A percentile compares a stretch with the other conserved stretches of the same genome.
These are phyloP conservation scores for Diversispora epigaea DNA, from an alignment of 192 early-diverging fungal species.

Conservation along the genomic window DNA sequence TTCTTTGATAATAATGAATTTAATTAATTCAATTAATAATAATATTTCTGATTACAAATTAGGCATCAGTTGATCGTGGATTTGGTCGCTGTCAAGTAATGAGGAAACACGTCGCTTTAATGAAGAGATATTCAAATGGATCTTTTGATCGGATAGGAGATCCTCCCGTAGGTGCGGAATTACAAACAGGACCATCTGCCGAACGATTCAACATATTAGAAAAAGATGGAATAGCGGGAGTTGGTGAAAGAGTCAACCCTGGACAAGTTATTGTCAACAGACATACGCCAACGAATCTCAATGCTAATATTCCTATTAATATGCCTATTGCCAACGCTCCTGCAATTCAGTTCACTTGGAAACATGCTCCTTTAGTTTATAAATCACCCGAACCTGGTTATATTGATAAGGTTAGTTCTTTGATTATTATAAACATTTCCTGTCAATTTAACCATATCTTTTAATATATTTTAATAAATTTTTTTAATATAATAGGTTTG, in stretches of 20 bases:
- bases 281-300: conserved; percentile 79
- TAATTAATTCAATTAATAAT: conserved; percentile 3
- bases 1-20: conserved; percentile 14
- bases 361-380: conserved; percentile 73
- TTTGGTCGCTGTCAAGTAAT: conserved; percentile 95
- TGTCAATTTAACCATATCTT: too few relatives aligned
- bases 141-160: conserved; percentile 70
- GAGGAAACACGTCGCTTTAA: conserved; percentile 82
- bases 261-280: conserved; percentile 81
- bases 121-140: conserved; percentile 88
- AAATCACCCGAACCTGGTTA: conserved; percentile 89
- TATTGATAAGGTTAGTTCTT: conserved; percentile 79
- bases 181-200: conserved; percentile 35
- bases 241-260: conserved; percentile 74
- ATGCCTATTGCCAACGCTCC: conserved; percentile 23
- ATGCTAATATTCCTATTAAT: conserved; percentile 53
- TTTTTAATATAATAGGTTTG: conserved; percentile 10
- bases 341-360: conserved; percentile 33
- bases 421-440: too few relatives aligned
- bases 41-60: background rate
- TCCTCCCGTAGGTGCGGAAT: conserved; percentile 47
- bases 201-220: conserved; percentile 74
- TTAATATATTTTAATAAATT: too few relatives aligned
- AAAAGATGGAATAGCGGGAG: conserved; percentile 85
- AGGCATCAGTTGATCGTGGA: conserved; percentile 87